Evolutionary conservation across 2,329 filamentous ascomycete species (phyloP), one percentile per base, ranked within the genome.

Genomic region (Scedosporium minutisporum): DNA sequence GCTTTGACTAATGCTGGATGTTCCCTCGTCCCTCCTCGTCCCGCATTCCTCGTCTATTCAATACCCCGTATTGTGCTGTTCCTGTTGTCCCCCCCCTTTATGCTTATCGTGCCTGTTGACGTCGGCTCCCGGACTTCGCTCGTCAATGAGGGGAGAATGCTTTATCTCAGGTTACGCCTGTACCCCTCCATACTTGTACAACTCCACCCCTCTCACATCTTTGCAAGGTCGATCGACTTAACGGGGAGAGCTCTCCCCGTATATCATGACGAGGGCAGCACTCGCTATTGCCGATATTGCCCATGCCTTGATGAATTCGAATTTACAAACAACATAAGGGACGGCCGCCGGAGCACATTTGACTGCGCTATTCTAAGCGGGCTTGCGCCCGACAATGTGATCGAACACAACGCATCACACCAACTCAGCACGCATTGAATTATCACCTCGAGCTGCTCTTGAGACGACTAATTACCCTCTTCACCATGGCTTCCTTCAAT

Each of bases 401-500:
- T 5, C 51, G n/a, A 25, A 27, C 48, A 53, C 18, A 18, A 53
- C 16, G 48, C n/a, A 12, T 12, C 29, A 33, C 21, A 14, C 16
- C 12, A 1, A 23, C 7, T 55, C 9, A 3, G 21, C n/a, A 53
- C 10, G 6, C 16, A 10, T 23, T 5, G 23, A 27, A 55, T 55
- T 6, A 2, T 27, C 51, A 5, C 3, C 51, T 23, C 33, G 33
- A 23, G 29, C 23, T 27, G 12, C 6, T 23, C 23, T 27, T 25
- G 51, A 12, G 21, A 23, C 5, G 12, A 23, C 21, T 42, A 27
- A 53, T 48, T 6, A 38, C 9, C 23, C 23, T 14, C 42, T 18
- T 27, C 27, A 66, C 68, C 64, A 85, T 85, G 82, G 76, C 77
- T 55, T 71, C 82, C 60, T 73, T 84, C 68, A 84, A 80, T 60